Evolutionary conservation across 2,329 filamentous ascomycete genomes (phyloP).

Genomic region (Arthrocladium fulminans): DNA sequence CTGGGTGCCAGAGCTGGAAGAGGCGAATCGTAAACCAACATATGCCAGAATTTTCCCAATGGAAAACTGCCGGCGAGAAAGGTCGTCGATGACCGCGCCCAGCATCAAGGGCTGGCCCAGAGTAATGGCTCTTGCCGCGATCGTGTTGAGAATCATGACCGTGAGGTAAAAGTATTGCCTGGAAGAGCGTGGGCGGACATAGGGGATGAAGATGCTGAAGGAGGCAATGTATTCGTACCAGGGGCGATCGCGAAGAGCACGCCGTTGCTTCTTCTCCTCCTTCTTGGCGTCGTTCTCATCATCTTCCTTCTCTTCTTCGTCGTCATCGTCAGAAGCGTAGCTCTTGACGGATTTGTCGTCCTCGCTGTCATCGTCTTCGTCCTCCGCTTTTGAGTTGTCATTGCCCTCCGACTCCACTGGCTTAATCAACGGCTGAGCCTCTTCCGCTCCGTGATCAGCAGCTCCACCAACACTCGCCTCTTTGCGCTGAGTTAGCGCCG

Average conservation of each 20-base stretch:
- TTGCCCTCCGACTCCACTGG: conserved; percentile 30
- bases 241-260: conserved; percentile 14
- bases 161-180: conserved; percentile 59
- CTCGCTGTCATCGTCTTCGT: conserved; percentile 45
- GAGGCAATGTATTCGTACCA: conserved; percentile 63
- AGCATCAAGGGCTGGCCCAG: conserved; percentile 73
- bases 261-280: conserved; percentile 35
- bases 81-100: conserved; percentile 65
- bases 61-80: conserved; percentile 43
- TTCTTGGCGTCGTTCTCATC: too few relatives aligned
- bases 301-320: conserved; percentile 43
- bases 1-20: conserved; percentile 44
- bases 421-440: conserved; percentile 31
- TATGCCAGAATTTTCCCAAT: conserved; percentile 50
- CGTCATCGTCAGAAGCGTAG: conserved; percentile 13
- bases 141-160: conserved; percentile 58
- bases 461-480: neutral
- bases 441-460: conserved; percentile 1
- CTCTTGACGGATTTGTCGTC: conserved; percentile 27
- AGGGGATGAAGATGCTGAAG: conserved; percentile 66
- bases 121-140: conserved; percentile 64
- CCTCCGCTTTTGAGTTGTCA: conserved; percentile 30
- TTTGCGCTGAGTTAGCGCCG: neutral
- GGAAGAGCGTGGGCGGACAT: conserved; percentile 64
- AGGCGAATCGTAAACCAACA: conserved; percentile 41